These are phyloP conservation scores for Spiromastix sp. DNA, from an alignment of 2,329 filamentous ascomycete genomes.

Conservation along the genomic window DNA sequence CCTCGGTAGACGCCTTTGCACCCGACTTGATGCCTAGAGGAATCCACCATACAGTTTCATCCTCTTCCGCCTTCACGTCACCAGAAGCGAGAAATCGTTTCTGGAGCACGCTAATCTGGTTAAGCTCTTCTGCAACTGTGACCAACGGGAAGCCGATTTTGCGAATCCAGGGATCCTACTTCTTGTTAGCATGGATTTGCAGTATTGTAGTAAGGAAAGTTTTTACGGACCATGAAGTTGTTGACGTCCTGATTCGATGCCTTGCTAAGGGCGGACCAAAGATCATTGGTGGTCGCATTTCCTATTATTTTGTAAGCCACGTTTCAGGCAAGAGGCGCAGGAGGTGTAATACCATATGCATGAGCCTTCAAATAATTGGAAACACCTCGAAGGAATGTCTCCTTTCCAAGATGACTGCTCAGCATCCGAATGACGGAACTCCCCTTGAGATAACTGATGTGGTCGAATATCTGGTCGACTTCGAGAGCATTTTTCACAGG, in stretches of 20 bases:
- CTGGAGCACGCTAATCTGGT: slow-evolving; percentile 63
- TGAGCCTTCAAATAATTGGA: slow-evolving; percentile 81
- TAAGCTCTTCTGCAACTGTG: slow-evolving; percentile 68
- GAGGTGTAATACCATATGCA: slow-evolving; percentile 55
- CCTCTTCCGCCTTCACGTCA: slow-evolving; percentile 82
- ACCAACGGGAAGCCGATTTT: slow-evolving; percentile 92
- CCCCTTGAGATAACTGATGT: slow-evolving; percentile 93
- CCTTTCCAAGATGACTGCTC: slow-evolving; percentile 74
- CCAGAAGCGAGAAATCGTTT: slow-evolving; percentile 84
- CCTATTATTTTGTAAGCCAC: slow-evolving; percentile 19
- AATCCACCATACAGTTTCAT: slow-evolving; percentile 91
- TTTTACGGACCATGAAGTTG: slow-evolving; percentile 60
- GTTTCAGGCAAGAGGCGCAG: background rate
- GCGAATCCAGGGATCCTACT: slow-evolving; percentile 71
- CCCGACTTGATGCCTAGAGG: slow-evolving; percentile 78
- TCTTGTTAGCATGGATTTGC: slow-evolving; percentile 2
- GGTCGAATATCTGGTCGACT: slow-evolving; percentile 95
- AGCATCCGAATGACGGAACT: slow-evolving; percentile 96
- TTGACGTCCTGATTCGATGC: slow-evolving; percentile 81
- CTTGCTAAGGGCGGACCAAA: slow-evolving; percentile 81
- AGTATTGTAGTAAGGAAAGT: background rate
- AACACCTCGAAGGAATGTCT: slow-evolving; percentile 84
- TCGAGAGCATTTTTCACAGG: slow-evolving; percentile 88
- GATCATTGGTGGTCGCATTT: slow-evolving; percentile 80
- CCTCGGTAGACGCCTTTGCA: slow-evolving; percentile 49